A percentile compares a stretch with the other conserved stretches of the same genome.
Conservation (phyloP, 2,329 filamentous ascomycete genomes). For the Fusarium sp. region DNA sequence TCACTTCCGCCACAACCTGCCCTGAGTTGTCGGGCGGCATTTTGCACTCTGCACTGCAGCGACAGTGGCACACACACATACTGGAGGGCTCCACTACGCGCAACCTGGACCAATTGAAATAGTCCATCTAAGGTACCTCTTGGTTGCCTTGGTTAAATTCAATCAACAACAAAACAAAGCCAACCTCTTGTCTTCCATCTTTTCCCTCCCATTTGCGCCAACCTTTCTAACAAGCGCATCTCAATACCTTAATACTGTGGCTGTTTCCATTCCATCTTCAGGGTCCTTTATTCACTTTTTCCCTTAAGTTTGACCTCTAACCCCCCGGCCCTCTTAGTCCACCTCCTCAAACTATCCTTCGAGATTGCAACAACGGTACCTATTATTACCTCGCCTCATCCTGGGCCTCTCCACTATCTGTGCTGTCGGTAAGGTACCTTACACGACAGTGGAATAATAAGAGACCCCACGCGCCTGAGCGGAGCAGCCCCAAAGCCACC, state of each 20-base stretch:
- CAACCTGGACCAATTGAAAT: conserved; percentile 16
- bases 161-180: conserved; percentile 44
- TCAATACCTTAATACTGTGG: not conserved
- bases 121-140: not conserved
- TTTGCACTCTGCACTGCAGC: not conserved
- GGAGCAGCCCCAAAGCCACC: conserved; percentile 45
- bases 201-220: conserved; percentile 12
- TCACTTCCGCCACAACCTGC: conserved; percentile 24
- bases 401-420: conserved; percentile 4
- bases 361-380: conserved; percentile 11
- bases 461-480: conserved; percentile 48
- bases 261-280: conserved; percentile 39
- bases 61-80: conserved; percentile 2
- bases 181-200: conserved; percentile 20
- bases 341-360: not conserved
- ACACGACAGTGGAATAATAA: conserved; percentile 20
- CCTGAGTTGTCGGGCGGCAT: conserved; percentile 17
- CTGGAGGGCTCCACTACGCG: not conserved
- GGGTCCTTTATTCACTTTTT: conserved; percentile 13
- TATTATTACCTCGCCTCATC: conserved; percentile 20
- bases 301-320: not conserved
- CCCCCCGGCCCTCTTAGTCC: not conserved
- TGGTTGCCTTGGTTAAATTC: conserved; percentile 31
- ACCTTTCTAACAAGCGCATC: conserved; percentile 21
- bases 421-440: not conserved